Evolutionary conservation across 306 rosid genomes (phyloP).

Genomic region (Inga laurina): DNA sequence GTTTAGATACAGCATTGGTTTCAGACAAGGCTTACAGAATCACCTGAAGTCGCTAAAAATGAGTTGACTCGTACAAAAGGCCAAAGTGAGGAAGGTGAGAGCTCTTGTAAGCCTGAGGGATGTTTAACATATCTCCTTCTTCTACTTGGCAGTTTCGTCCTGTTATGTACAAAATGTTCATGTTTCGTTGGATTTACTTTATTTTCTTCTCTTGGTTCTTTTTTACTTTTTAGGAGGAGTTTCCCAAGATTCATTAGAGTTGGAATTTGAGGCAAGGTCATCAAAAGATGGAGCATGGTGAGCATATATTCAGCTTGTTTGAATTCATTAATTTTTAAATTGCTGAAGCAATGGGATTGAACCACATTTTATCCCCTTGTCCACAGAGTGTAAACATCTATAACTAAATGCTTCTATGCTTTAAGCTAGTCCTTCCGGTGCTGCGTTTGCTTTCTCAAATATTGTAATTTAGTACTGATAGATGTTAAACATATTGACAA

Average conservation of each 20-base stretch:
- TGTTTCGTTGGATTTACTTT: not conserved
- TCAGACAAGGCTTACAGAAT: constrained; percentile 52
- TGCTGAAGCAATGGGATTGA: not conserved
- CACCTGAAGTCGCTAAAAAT: constrained; percentile 41
- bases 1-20: constrained; percentile 81
- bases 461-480: not conserved
- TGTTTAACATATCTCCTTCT: constrained; percentile 26
- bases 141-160: not conserved
- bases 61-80: constrained; percentile 36
- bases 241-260: constrained; percentile 50
- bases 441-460: not conserved
- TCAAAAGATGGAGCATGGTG: constrained; percentile 97
- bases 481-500: not conserved
- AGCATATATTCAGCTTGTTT: constrained; percentile 15
- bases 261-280: constrained; percentile 95
- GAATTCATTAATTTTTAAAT: not conserved
- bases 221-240: constrained; percentile 49
- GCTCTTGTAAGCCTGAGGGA: constrained; percentile 45
- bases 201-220: not conserved
- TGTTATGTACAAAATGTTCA: not conserved
- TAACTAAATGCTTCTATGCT: not conserved
- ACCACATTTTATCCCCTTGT: not conserved
- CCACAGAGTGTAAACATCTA: not conserved
- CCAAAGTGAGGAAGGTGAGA: constrained; percentile 46
- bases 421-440: not conserved